A percentile compares a stretch with the other conserved stretches of the same genome.
Conservation (phyloP, 306 rosid genomes). For the Sicyos edulis region DNA sequence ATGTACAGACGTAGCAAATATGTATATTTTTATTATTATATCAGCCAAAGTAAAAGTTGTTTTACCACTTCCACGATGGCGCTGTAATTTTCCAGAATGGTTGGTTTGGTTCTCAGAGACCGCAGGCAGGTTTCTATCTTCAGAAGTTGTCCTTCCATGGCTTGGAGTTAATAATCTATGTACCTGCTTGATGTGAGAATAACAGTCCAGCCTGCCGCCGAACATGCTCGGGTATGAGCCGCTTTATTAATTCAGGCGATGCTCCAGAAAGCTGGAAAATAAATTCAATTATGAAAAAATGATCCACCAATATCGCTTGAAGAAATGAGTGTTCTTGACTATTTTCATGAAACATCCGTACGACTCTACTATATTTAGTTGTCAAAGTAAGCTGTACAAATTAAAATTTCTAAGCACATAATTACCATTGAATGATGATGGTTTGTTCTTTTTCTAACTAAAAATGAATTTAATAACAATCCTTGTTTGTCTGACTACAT, state of each 20-base stretch:
- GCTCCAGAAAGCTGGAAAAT: slow-evolving; percentile 57
- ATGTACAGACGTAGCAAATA: slow-evolving; percentile 15
- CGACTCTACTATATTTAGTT: too few relatives aligned
- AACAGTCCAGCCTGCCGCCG: slow-evolving; percentile 58
- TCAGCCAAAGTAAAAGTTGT: slow-evolving; percentile 4
- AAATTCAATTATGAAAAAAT: slow-evolving; percentile 15
- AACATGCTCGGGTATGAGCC: slow-evolving; percentile 79
- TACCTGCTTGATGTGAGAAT: slow-evolving; percentile 46
- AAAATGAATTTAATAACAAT: neutral
- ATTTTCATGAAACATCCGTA: too few relatives aligned
- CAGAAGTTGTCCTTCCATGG: slow-evolving; percentile 22
- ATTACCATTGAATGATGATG: too few relatives aligned
- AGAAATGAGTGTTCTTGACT: neutral
- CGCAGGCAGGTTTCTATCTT: neutral
- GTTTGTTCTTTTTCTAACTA: too few relatives aligned
- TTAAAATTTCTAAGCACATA: too few relatives aligned
- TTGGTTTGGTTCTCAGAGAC: neutral
- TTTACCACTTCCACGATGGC: slow-evolving; percentile 16
- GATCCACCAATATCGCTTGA: neutral
- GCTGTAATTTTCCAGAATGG: neutral
- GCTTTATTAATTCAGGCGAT: slow-evolving; percentile 60
- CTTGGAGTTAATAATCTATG: slow-evolving; percentile 35
- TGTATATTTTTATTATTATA: neutral
- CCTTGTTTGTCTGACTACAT: neutral
- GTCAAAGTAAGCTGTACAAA: too few relatives aligned